Evolutionary conservation across 1,284 basidiomycete species (phyloP), one percentile per base, ranked within the genome.

Genomic region (Ceratobasidium sp.): DNA sequence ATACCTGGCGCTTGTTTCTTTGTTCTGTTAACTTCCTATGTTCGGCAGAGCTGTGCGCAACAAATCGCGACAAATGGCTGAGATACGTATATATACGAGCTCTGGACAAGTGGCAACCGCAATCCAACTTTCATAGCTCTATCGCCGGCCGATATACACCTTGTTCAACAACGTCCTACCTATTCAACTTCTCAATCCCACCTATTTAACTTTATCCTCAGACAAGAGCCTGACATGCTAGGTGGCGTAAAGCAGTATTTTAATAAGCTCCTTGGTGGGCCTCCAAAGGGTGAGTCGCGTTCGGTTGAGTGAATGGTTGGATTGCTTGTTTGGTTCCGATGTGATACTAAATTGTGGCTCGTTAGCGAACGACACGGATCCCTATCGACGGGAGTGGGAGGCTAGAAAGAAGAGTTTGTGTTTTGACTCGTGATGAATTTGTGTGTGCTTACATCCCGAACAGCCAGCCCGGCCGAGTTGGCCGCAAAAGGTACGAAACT

Each of bases 321-420:
- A 33, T 38, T 6, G 40, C 28, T 62, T 1, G 40, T 7, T 33
- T 33, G 23, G 33, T 62, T 62, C 59, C 20, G 10, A 62, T 5
- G 20, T 46, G 62, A 15, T 50, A 48, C 6, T 66, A 1, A 20
- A 1, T 9, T 20, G 40, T 59, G 46, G n/a, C 23, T 44, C 15
- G 13, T 40, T 62, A 56, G 70, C 70, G 10, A 73, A 73, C 50
- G 56, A 61, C 40, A 73, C 54, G 23, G 70, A 73, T 20, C 42
- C 12, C 3, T 48, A 48, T 28, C 40, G 15, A 23, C 38, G 20
- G 40, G 57, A 73, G 20, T 46, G 57, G 52, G 23, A 42, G 6
- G 40, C 17, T 13, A 70, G 68, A n/a, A 12, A 28, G 64, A 46
- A 42, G 28, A 42, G 64, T 66, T 6, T 23, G 64, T 50, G 15